phyloP scores from a whole-genome alignment of 1,284 basidiomycete species.

The Malassezia arunalokei region DNA sequence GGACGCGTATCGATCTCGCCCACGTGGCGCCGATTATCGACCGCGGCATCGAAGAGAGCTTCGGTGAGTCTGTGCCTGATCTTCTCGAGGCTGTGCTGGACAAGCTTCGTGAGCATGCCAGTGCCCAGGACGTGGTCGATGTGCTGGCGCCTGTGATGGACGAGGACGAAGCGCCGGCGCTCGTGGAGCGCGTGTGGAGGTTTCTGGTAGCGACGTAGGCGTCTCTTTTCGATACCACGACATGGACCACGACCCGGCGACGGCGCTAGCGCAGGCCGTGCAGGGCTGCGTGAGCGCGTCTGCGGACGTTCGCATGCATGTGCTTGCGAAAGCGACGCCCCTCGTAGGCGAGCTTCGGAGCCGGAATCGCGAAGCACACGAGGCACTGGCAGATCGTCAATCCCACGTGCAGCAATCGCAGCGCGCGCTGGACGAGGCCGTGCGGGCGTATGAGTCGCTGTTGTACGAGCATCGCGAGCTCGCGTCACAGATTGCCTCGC shows the following conservation, averaged over 20 bases:
- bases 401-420: background rate
- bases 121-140: slow-evolving; percentile 21
- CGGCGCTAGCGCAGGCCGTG: background rate
- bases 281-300: background rate
- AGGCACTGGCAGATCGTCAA: background rate
- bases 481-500: slow-evolving; percentile 7
- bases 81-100: slow-evolving; percentile 28
- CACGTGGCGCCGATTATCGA: slow-evolving; percentile 23
- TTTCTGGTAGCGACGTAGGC: slow-evolving; percentile 15
- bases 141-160: slow-evolving; percentile 37
- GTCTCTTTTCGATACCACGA: background rate
- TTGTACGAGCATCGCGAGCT: slow-evolving; percentile 10
- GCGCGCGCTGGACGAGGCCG: background rate
- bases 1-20: slow-evolving; percentile 27
- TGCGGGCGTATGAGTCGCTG: background rate
- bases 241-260: too few relatives aligned
- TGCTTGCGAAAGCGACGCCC: background rate
- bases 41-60: slow-evolving; percentile 27
- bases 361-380: slow-evolving; percentile 9
- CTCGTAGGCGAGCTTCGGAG: slow-evolving; percentile 4
- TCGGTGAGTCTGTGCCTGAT: slow-evolving; percentile 37
- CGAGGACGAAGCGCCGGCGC: slow-evolving; percentile 26
- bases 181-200: slow-evolving; percentile 35
- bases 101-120: slow-evolving; percentile 16
- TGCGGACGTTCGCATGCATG: background rate